phyloP scores from a whole-genome alignment of 2,329 filamentous ascomycete genomes.

The Diaporthe eres region DNA sequence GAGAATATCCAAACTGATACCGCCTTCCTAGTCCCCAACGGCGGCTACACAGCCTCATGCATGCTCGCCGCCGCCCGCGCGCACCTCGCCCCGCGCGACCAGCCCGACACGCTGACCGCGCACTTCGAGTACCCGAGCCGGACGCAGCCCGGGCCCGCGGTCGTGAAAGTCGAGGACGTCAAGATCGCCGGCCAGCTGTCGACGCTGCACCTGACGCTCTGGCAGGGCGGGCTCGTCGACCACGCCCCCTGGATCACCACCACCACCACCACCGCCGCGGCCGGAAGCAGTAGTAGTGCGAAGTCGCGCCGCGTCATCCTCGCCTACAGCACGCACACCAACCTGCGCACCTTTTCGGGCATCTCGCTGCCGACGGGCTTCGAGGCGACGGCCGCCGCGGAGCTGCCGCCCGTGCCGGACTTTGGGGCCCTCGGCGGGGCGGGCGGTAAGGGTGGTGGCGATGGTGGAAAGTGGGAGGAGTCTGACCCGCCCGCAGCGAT shows the following conservation, averaged over 20 bases:
- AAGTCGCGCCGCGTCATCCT: slow-evolving; percentile 51
- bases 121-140: slow-evolving; percentile 60
- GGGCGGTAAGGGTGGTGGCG: no score
- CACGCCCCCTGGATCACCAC: slow-evolving; percentile 55
- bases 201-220: slow-evolving; percentile 58
- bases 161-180: slow-evolving; percentile 56
- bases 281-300: no score
- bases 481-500: background rate
- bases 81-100: slow-evolving; percentile 52
- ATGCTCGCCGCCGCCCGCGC: slow-evolving; percentile 54
- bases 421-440: background rate
- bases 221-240: slow-evolving; percentile 54
- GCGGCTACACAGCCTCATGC: slow-evolving; percentile 60
- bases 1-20: no score
- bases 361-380: slow-evolving; percentile 45
- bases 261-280: no score
- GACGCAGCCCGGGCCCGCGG: slow-evolving; percentile 54
- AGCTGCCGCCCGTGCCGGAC: slow-evolving; percentile 6
- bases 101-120: slow-evolving; percentile 55
- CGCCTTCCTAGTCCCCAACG: slow-evolving; percentile 56
- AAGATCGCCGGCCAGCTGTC: slow-evolving; percentile 59
- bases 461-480: slow-evolving; percentile 36
- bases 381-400: background rate
- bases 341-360: slow-evolving; percentile 48
- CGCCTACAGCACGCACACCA: slow-evolving; percentile 58